phyloP scores from a whole-genome alignment of 2,329 filamentous ascomycete genomes.

The Helotiales sp. region DNA sequence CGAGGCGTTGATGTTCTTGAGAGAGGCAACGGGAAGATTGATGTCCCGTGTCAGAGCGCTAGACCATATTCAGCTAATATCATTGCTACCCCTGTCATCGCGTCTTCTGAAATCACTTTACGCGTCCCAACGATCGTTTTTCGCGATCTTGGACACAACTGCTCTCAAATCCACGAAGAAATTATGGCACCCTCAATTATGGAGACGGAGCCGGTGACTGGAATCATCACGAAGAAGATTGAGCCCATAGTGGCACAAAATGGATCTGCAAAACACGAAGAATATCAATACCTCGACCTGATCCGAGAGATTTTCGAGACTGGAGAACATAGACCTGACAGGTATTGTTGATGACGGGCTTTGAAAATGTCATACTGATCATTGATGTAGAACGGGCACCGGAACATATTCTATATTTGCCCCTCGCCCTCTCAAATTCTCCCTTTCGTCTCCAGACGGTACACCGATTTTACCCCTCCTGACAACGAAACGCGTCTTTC shows the following conservation, averaged over 20 bases:
- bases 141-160: background rate
- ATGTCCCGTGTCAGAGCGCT: background rate
- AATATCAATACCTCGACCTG: constrained; percentile 90
- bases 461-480: constrained; percentile 81
- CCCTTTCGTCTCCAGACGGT: constrained; percentile 62
- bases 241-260: background rate
- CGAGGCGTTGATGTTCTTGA: background rate
- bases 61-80: background rate
- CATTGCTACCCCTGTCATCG: constrained; percentile 1
- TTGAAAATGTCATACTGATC: constrained; percentile 6
- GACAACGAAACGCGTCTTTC: constrained; percentile 96
- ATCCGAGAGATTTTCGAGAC: constrained; percentile 79
- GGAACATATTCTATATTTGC: constrained; percentile 90
- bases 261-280: constrained; percentile 61
- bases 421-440: constrained; percentile 82
- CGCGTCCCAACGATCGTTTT: background rate
- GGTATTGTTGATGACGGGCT: constrained; percentile 47
- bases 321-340: constrained; percentile 87
- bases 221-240: background rate
- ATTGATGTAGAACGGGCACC: constrained; percentile 73
- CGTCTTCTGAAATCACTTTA: constrained; percentile 8
- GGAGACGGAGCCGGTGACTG: constrained; percentile 15
- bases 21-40: background rate
- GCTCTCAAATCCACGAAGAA: background rate
- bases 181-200: constrained; percentile 24